phyloP scores from a whole-genome alignment of 2,329 filamentous ascomycete genomes.

The Pseudopyricularia javanii region DNA sequence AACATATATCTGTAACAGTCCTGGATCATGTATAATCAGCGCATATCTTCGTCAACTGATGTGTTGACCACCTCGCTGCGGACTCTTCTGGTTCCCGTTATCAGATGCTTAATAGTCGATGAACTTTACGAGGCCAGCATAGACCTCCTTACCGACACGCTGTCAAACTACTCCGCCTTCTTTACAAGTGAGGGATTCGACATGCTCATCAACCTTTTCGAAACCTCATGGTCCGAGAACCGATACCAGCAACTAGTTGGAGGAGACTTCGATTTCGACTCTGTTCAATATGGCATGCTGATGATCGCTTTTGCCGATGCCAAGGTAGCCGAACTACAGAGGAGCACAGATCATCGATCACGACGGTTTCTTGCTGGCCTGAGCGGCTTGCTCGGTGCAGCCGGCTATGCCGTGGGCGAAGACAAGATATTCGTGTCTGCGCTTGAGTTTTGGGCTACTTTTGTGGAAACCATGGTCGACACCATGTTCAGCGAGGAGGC shows the following conservation, averaged over 20 bases:
- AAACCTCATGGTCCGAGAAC: constrained; percentile 43
- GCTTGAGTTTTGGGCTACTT: constrained; percentile 72
- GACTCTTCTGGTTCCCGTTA: constrained; percentile 44
- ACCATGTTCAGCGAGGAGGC: constrained; percentile 23
- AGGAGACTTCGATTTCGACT: constrained; percentile 50
- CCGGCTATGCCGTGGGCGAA: constrained; percentile 57
- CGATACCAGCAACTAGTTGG: constrained; percentile 39
- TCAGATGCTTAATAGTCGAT: constrained; percentile 47
- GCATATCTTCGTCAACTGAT: constrained; percentile 43
- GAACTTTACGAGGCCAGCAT: constrained; percentile 46
- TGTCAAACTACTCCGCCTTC: constrained; percentile 53
- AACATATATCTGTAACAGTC: constrained; percentile 29
- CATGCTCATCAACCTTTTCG: constrained; percentile 45
- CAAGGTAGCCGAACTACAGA: constrained; percentile 46
- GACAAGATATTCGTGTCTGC: constrained; percentile 64
- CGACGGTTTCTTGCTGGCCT: constrained; percentile 43
- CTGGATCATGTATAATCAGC: constrained; percentile 65
- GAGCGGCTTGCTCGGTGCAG: constrained; percentile 52
- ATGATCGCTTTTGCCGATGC: constrained; percentile 59
- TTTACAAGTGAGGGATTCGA: constrained; percentile 46
- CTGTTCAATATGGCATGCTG: constrained; percentile 52
- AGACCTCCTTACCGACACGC: constrained; percentile 52
- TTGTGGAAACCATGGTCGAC: constrained; percentile 57
- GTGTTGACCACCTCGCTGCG: constrained; percentile 47
- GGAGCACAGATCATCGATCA: constrained; percentile 34